Percentiles rank a stretch among this genome's conserved stretches.
Evolutionary conservation across 1,284 basidiomycete species (phyloP).

Genomic region (Coniophora puteana): DNA sequence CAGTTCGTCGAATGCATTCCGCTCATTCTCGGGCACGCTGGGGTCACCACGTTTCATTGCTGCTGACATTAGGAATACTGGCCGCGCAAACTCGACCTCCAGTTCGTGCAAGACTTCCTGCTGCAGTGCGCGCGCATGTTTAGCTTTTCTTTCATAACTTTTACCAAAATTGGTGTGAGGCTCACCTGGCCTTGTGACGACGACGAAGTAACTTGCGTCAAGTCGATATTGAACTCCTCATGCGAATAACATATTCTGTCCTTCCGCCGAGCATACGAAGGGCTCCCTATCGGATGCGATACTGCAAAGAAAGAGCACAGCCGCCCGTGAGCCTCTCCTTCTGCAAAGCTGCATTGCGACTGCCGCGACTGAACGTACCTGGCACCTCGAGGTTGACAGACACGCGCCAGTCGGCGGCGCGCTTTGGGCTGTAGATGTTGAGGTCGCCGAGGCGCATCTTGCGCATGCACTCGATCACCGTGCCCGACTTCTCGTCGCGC

Average conservation of each 20-base stretch:
- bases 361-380: constrained; percentile 39
- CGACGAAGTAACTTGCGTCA: constrained; percentile 86
- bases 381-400: constrained; percentile 87
- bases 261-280: constrained; percentile 69
- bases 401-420: constrained; percentile 86
- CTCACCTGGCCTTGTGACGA: no score
- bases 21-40: constrained; percentile 54
- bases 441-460: constrained; percentile 87
- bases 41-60: constrained; percentile 58
- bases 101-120: constrained; percentile 66
- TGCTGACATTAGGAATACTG: constrained; percentile 55
- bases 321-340: constrained; percentile 10
- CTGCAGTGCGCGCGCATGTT: no score
- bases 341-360: constrained; percentile 14
- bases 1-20: constrained; percentile 74
- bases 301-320: constrained; percentile 34
- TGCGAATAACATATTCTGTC: constrained; percentile 92
- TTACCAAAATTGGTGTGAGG: no score
- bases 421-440: constrained; percentile 83
- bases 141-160: no score
- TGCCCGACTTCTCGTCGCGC: constrained; percentile 70
- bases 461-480: constrained; percentile 63
- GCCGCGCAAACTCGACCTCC: constrained; percentile 66
- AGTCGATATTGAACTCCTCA: constrained; percentile 89
- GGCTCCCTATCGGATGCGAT: constrained; percentile 53